phyloP scores from a whole-genome alignment of 331 rosid species.

The Ulmus americana region DNA sequence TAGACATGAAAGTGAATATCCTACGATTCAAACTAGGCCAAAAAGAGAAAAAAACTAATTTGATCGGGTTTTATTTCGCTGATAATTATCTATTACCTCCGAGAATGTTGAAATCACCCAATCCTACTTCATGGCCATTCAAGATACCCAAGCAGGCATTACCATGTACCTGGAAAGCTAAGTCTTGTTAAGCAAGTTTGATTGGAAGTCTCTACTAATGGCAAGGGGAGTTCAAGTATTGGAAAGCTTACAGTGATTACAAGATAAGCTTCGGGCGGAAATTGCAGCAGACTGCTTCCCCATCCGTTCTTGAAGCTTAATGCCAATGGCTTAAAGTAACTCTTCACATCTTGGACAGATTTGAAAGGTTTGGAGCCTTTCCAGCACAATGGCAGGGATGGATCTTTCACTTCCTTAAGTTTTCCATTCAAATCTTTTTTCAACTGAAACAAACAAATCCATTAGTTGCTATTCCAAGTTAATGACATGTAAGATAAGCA shows the following conservation, averaged over 20 bases:
- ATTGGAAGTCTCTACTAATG: not conserved
- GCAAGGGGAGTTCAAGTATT: not conserved
- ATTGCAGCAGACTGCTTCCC: constrained; percentile 33
- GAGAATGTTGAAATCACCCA: constrained; percentile 37
- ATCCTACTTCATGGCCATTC: constrained; percentile 35
- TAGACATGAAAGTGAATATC: too few species aligned
- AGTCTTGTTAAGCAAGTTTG: constrained; percentile 17
- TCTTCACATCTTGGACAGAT: constrained; percentile 37
- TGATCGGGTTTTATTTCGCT: not conserved
- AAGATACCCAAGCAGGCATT: constrained; percentile 68
- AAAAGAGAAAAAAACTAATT: not conserved
- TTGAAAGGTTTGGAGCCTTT: constrained; percentile 56
- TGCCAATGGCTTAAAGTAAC: constrained; percentile 46
- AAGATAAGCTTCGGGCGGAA: constrained; percentile 65
- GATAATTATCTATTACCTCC: constrained; percentile 39
- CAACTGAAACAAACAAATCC: constrained; percentile 33
- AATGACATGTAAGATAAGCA: too few species aligned
- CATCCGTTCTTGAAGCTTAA: constrained; percentile 37
- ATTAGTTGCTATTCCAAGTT: constrained; percentile 9
- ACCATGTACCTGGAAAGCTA: constrained; percentile 35
- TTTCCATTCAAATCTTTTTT: constrained; percentile 47
- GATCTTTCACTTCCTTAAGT: constrained; percentile 41
- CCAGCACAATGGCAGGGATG: constrained; percentile 67
- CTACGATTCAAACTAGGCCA: too few species aligned
- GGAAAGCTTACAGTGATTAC: constrained; percentile 47